phyloP scores from a whole-genome alignment of 768 basidiomycete species.

The Phlegmacium glaucopus region DNA sequence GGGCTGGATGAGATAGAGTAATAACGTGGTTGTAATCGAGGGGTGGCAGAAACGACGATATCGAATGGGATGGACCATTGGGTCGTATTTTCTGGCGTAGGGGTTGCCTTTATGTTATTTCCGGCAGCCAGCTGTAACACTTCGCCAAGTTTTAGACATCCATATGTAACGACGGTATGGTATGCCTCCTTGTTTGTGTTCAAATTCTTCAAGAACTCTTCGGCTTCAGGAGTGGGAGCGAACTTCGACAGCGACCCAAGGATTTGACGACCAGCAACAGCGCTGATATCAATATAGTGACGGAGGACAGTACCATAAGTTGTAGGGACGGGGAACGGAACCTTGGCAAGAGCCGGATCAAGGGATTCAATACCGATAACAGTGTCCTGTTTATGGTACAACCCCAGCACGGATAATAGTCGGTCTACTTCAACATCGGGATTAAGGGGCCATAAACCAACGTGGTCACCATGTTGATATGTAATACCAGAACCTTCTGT shows the following conservation, averaged over 20 bases:
- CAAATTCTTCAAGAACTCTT: constrained; percentile 67
- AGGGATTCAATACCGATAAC: constrained; percentile 95
- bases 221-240: constrained; percentile 79
- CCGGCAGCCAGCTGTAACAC: constrained; percentile 88
- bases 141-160: constrained; percentile 91
- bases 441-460: constrained; percentile 97
- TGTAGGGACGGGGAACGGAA: constrained; percentile 97
- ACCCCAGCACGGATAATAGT: constrained; percentile 80
- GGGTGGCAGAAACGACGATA: constrained; percentile 88
- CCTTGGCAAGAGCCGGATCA: constrained; percentile 96
- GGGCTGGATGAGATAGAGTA: constrained; percentile 99
- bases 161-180: constrained; percentile 66
- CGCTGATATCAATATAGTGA: constrained; percentile 96
- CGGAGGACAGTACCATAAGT: constrained; percentile 92
- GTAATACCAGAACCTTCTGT: constrained; percentile 94
- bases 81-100: constrained; percentile 74
- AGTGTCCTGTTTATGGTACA: constrained; percentile 74
- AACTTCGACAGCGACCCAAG: constrained; percentile 85
- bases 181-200: constrained; percentile 90
- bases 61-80: constrained; percentile 95
- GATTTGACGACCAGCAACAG: constrained; percentile 91
- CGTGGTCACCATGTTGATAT: constrained; percentile 99
- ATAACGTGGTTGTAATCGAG: constrained; percentile 94
- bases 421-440: constrained; percentile 89
- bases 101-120: constrained; percentile 56